Evolutionary conservation across 371 early-diverging fungal genomes (phyloP), one percentile per base, ranked within the genome.

Genomic region (Haplosporangium sp.): DNA sequence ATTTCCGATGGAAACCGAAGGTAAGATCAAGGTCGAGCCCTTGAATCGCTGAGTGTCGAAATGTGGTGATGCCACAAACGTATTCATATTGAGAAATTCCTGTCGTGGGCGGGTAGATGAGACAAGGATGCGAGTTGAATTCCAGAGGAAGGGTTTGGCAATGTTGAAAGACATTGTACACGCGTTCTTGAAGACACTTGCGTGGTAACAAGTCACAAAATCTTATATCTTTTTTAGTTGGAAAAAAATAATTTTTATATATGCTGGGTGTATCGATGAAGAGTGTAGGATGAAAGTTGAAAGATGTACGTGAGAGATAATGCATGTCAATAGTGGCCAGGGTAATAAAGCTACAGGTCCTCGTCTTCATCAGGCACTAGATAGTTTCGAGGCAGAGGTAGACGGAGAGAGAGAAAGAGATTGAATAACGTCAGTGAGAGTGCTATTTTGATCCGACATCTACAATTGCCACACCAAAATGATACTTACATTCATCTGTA

Each of bases 1-100:
- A 69, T 93, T 93, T 55, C 93, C 94, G 51, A 93, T 90, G 8
- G 94, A 93, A 11, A 94, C 92, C 0, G 91, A 83, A 8, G 94
- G 94, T 83, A 87, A 60, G 58, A 87, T 80, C 55, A 87, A 80
- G 2, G 81, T 86, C 1, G 85, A 84, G 6, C 72, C 80, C 18
- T 83, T 77, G 45, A 87, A 64, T 11, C 65, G 76, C 14, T 73
- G 54, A 36, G 77, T 29, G 50, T 87, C 74, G 59, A 81, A 87
- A 36, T 77, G 72, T 52, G 81, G 76, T 43, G 74, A 64, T 55
- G 86, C 75, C 37, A 86, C 73, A 73, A 87, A 86, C 37, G 82
- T 51, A 62, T 81, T 71, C 85, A 85, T 85, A 37, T 52, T 73
- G 37, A 20, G 13, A 14, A 20, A 10, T 45, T 18, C 20, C 48